These are phyloP conservation scores for Prunella vulgaris DNA, from an alignment of 257 asterid species.

Conservation along the genomic window DNA sequence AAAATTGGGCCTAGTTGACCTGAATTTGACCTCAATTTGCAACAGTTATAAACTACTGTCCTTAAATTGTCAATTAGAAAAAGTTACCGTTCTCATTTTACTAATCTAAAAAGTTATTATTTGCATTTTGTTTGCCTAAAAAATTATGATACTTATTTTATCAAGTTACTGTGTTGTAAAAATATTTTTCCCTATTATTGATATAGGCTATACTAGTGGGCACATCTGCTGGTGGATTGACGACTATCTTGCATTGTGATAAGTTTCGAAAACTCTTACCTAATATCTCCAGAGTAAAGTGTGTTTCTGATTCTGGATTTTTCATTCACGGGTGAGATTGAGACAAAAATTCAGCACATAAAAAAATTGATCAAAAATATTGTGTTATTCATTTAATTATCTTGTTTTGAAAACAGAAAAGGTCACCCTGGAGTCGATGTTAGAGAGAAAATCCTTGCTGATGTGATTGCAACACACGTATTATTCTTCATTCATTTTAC, in stretches of 20 bases:
- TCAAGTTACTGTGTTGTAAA: no score
- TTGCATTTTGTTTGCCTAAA: no score
- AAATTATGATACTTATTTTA: no score
- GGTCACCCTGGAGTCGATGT: neutral
- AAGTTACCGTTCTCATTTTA: no score
- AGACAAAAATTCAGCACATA: neutral
- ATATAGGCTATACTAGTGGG: conserved; percentile 34
- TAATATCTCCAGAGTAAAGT: conserved; percentile 15
- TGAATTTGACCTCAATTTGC: no score
- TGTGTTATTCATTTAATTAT: neutral
- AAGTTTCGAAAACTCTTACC: conserved; percentile 26
- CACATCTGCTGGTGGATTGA: conserved; percentile 43
- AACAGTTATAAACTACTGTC: no score
- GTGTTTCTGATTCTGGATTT: conserved; percentile 43
- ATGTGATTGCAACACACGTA: neutral
- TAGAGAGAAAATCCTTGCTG: neutral
- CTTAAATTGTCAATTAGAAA: no score
- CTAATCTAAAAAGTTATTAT: no score
- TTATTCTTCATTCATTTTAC: neutral
- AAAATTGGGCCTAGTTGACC: no score
- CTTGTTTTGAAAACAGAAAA: neutral
- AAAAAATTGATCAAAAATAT: no score
- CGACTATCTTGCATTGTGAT: conserved; percentile 37
- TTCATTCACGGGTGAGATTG: conserved; percentile 29
- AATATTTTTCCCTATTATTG: no score